phyloP scores from a whole-genome alignment of 331 rosid genomes.

The Arachis monticola region DNA sequence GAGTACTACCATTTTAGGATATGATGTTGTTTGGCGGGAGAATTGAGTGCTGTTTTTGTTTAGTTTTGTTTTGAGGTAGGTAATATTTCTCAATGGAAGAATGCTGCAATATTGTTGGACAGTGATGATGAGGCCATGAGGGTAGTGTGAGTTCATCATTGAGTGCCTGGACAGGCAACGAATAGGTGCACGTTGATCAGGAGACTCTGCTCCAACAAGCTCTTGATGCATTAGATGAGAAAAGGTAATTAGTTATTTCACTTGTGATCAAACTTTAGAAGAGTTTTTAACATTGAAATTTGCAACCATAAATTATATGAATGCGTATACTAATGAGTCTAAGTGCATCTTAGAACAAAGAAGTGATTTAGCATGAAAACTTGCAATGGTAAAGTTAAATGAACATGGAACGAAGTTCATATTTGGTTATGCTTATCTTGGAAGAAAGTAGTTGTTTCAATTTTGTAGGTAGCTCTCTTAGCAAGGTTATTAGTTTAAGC shows the following conservation, averaged over 20 bases:
- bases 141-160: constrained; percentile 86
- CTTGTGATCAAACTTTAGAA: too few species aligned
- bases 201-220: constrained; percentile 76
- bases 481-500: neutral
- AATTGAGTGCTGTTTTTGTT: neutral
- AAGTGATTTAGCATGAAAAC: neutral
- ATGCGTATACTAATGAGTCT: too few species aligned
- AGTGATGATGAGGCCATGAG: constrained; percentile 61
- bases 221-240: constrained; percentile 79
- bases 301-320: neutral
- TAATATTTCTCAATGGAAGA: constrained; percentile 70
- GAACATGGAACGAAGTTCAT: neutral
- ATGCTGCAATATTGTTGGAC: constrained; percentile 56
- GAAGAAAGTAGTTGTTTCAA: neutral
- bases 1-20: neutral
- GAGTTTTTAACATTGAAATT: neutral
- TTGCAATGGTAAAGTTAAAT: neutral
- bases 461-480: neutral
- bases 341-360: neutral
- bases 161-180: constrained; percentile 58
- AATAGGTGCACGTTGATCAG: constrained; percentile 66
- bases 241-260: neutral
- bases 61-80: constrained; percentile 45
- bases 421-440: neutral
- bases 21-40: neutral